Evolutionary conservation across 306 rosid species (phyloP), one percentile per base, ranked within the genome.

Genomic region (Prunus campanulata): DNA sequence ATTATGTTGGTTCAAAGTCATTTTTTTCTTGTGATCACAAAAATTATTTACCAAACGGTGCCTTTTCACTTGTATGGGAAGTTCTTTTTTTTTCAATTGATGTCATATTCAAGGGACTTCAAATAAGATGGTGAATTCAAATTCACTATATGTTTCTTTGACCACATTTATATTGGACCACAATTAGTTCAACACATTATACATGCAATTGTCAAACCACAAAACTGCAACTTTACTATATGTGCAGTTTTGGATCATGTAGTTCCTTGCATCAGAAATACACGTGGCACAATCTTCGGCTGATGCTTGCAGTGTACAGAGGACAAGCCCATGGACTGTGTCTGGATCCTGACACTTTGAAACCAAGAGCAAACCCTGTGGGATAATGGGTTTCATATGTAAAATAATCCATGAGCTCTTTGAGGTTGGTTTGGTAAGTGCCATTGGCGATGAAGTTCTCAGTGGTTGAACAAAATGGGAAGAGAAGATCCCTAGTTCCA

Each of bases 231-330:
- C 84, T 78, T 86, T 81, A 71, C 74, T 68, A 6, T 78, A 47
- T 1, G 78, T 77, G 12, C 87, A 83, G n/a, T 16, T 72, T 27
- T 8, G 55, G 56, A 16, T 67, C 27, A 86, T 56, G 32, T 77
- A 55, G n/a, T 8, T 60, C 30, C 63, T 56, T 50, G 87, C 89
- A 0, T 80, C 70, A 10, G 29, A 29, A 27, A 86, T 75, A 70
- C 90, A 78, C 1, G 74, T 72, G 54, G 68, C 68, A 80, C 92
- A 80, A 19, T 88, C 88, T 0, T 55, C 52, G 42, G 84, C 0
- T 0, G 88, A 88, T 18, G 82, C 83, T 4, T 80, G 80, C 0
- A 82, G 83, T 0, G 83, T 73, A 13, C 92, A 83, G 2, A 85
- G 84, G 8, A 79, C 82, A 1, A 86, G 77, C 2, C 92, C 90